Conservation (phyloP, 169 alveolate genomes). For the Babesia gibsoni region DNA sequence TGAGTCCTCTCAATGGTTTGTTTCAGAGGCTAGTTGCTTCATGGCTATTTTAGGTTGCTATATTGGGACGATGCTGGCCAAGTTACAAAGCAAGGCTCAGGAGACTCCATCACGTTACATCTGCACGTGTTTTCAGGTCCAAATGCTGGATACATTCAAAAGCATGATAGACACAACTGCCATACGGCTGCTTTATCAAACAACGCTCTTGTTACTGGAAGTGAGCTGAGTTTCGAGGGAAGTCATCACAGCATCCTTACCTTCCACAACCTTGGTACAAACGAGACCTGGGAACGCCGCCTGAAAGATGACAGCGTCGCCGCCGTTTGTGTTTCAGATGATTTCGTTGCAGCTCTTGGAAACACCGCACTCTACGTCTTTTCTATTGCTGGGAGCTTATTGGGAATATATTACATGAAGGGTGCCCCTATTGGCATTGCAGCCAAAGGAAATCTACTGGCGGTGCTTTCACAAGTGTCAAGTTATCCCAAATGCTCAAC, state of each 20-base stretch:
- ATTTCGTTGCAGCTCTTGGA: slow-evolving; percentile 35
- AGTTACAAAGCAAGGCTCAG: slow-evolving; percentile 37
- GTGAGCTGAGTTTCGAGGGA: slow-evolving; percentile 9
- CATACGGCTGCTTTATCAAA: slow-evolving; percentile 40
- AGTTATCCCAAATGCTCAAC: background rate
- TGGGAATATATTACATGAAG: slow-evolving; percentile 26
- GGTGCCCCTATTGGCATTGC: slow-evolving; percentile 43
- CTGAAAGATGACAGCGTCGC: slow-evolving; percentile 26
- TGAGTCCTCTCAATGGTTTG: slow-evolving; percentile 48
- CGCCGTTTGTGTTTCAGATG: slow-evolving; percentile 44
- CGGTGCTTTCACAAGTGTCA: slow-evolving; percentile 30
- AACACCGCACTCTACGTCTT: slow-evolving; percentile 20
- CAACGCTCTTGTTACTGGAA: slow-evolving; percentile 37
- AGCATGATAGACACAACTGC: slow-evolving; percentile 55
- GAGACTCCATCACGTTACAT: slow-evolving; percentile 33
- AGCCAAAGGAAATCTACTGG: slow-evolving; percentile 48
- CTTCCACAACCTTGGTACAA: slow-evolving; percentile 30
- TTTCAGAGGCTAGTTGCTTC: background rate
- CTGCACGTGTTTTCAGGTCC: slow-evolving; percentile 61
- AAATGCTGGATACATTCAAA: slow-evolving; percentile 37
- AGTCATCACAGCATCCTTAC: slow-evolving; percentile 10
- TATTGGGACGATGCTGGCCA: slow-evolving; percentile 64
- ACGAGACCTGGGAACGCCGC: slow-evolving; percentile 62
- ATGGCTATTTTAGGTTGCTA: slow-evolving; percentile 8
- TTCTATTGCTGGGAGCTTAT: slow-evolving; percentile 36